Evolutionary conservation across 352 stramenopile genomes (phyloP).

Genomic region (Lagenidium sp.): DNA sequence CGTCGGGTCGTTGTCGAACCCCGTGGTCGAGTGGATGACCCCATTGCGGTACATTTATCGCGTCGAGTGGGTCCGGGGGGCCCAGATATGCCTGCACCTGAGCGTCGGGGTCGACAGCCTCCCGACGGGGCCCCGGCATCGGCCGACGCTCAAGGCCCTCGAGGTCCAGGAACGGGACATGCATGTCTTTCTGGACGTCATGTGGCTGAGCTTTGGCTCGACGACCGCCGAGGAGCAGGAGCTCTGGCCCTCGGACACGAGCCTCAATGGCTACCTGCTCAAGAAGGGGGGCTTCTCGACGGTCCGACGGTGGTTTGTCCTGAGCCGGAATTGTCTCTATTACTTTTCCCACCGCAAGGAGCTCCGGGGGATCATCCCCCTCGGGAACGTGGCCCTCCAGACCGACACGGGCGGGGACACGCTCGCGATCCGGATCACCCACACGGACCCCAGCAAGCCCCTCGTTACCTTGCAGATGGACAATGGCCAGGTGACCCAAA

Average conservation of each 20-base stretch:
- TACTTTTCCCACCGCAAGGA: constrained; percentile 80
- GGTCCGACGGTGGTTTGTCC: constrained; percentile 79
- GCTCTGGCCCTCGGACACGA: constrained; percentile 84
- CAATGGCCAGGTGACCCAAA: constrained; percentile 71
- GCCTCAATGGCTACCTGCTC: constrained; percentile 75
- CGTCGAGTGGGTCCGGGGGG: constrained; percentile 59
- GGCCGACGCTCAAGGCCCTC: constrained; percentile 58
- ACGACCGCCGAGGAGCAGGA: constrained; percentile 80
- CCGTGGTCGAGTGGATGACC: constrained; percentile 84
- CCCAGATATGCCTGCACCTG: constrained; percentile 61
- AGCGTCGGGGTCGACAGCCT: constrained; percentile 82
- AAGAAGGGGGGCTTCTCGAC: constrained; percentile 80
- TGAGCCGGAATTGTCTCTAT: constrained; percentile 86
- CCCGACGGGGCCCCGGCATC: constrained; percentile 61
- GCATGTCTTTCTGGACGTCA: constrained; percentile 82
- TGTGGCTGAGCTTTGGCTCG: constrained; percentile 83
- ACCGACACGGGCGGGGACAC: constrained; percentile 36
- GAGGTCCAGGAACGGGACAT: constrained; percentile 78
- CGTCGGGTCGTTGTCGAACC: constrained; percentile 62
- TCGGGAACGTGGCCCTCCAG: constrained; percentile 68
- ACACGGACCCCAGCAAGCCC: constrained; percentile 35
- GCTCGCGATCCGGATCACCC: constrained; percentile 68
- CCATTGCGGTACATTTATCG: constrained; percentile 83
- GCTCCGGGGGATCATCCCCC: constrained; percentile 77
- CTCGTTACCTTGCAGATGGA: constrained; percentile 77